These are phyloP conservation scores for Fusarium sp. DNA, from an alignment of 2,329 filamentous ascomycete species.

Conservation along the genomic window DNA sequence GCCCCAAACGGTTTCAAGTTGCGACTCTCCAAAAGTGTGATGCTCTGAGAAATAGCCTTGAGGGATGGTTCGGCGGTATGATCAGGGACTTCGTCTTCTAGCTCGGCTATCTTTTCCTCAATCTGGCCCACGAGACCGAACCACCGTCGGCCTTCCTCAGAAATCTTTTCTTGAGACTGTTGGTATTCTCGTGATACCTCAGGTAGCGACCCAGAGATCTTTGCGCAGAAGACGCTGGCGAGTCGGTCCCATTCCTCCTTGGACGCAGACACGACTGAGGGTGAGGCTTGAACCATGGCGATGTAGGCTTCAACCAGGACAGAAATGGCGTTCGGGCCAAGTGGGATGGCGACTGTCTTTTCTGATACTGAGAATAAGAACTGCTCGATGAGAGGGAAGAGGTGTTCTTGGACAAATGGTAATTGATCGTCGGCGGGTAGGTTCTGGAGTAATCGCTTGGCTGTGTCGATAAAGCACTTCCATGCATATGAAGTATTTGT, in stretches of 20 bases:
- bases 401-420: constrained; percentile 60
- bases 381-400: constrained; percentile 67
- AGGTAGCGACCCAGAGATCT: constrained; percentile 80
- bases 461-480: constrained; percentile 77
- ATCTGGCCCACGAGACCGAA: constrained; percentile 68
- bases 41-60: constrained; percentile 51
- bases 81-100: constrained; percentile 43
- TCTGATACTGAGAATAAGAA: constrained; percentile 63
- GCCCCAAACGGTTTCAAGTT: constrained; percentile 70
- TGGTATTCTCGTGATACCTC: constrained; percentile 84
- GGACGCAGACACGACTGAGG: constrained; percentile 62
- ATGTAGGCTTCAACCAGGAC: constrained; percentile 63
- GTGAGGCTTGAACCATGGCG: constrained; percentile 57
- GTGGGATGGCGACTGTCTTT: constrained; percentile 50
- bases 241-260: constrained; percentile 72
- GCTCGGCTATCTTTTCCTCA: constrained; percentile 49
- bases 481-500: constrained; percentile 77
- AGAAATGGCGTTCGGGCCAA: constrained; percentile 52
- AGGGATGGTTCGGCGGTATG: constrained; percentile 49
- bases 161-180: constrained; percentile 77
- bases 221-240: constrained; percentile 71
- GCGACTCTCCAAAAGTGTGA: constrained; percentile 60
- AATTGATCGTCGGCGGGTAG: constrained; percentile 61
- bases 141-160: constrained; percentile 75
- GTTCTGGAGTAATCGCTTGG: constrained; percentile 64